Conservation (phyloP, 1,284 basidiomycete genomes). For the Uromyces viciae-fabae region DNA sequence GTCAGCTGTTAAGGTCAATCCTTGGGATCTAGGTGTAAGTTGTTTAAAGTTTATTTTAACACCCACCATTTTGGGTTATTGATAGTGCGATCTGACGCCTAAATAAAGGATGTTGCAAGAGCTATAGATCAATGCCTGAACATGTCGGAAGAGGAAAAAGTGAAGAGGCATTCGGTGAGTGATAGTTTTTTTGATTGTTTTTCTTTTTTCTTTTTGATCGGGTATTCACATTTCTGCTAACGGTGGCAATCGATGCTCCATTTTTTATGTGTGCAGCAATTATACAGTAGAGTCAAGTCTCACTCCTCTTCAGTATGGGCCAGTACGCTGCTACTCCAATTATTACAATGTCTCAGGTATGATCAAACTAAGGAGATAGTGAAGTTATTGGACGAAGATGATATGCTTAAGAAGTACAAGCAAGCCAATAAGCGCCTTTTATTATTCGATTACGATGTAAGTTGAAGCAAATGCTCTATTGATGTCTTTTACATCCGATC, state of each 20-base stretch:
- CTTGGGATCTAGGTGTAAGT: constrained; percentile 79
- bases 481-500: too few relatives aligned
- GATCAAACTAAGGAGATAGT: constrained; percentile 81
- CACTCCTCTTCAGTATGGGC: constrained; percentile 98
- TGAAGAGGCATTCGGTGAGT: constrained; percentile 65
- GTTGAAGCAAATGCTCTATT: too few relatives aligned
- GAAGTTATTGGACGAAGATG: constrained; percentile 70
- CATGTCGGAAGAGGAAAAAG: constrained; percentile 76
- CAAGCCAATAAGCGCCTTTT: constrained; percentile 77
- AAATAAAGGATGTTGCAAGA: constrained; percentile 75
- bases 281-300: constrained; percentile 82
- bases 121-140: constrained; percentile 84
- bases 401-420: constrained; percentile 66
- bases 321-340: constrained; percentile 78
- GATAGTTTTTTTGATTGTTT: neutral
- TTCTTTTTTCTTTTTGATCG: neutral
- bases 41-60: neutral
- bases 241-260: neutral
- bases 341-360: constrained; percentile 74
- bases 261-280: constrained; percentile 52
- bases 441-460: constrained; percentile 91
- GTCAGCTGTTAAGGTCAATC: constrained; percentile 67
- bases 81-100: constrained; percentile 47
- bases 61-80: constrained; percentile 8
- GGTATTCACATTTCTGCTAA: neutral